Conservation (phyloP, 768 basidiomycete genomes). For the Tylopilus vinaceipallidus region DNA sequence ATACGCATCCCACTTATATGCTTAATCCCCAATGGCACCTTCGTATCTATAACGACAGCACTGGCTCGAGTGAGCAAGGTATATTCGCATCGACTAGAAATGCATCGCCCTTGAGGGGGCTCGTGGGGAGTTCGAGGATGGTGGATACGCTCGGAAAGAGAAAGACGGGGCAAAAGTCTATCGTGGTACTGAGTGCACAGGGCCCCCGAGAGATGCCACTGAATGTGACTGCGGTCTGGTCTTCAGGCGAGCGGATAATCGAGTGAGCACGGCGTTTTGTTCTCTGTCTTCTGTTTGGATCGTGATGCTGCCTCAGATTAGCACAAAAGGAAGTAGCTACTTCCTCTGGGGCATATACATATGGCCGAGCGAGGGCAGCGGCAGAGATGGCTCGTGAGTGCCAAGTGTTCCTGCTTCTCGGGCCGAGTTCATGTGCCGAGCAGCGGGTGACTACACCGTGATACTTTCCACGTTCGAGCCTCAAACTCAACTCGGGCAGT, state of each 20-base stretch:
- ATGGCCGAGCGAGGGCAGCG: slow-evolving; percentile 63
- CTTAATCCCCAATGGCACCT: slow-evolving; percentile 87
- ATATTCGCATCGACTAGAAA: not conserved
- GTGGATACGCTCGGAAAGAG: slow-evolving; percentile 7
- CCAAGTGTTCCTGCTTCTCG: not conserved
- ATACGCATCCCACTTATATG: slow-evolving; percentile 78
- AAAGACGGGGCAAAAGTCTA: slow-evolving; percentile 33
- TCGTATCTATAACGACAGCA: slow-evolving; percentile 43
- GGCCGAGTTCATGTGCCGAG: not conserved
- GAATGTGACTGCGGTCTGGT: slow-evolving; percentile 74
- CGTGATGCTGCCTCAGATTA: slow-evolving; percentile 36
- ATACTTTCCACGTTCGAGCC: slow-evolving; percentile 87
- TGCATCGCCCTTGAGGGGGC: not conserved
- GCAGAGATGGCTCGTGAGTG: slow-evolving; percentile 53
- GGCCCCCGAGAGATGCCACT: slow-evolving; percentile 67
- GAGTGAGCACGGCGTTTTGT: slow-evolving; percentile 53
- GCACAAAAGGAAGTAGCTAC: slow-evolving; percentile 66
- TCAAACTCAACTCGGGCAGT: slow-evolving; percentile 56
- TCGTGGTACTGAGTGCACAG: slow-evolving; percentile 45
- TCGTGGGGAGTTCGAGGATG: not conserved
- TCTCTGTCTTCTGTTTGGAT: not conserved
- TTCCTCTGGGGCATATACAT: slow-evolving; percentile 79
- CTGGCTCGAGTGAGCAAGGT: slow-evolving; percentile 3
- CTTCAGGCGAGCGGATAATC: slow-evolving; percentile 66
- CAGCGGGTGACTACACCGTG: slow-evolving; percentile 72